These are phyloP conservation scores for Neopestalotiopsis clavispora DNA, from an alignment of 2,329 filamentous ascomycete species.

Conservation along the genomic window DNA sequence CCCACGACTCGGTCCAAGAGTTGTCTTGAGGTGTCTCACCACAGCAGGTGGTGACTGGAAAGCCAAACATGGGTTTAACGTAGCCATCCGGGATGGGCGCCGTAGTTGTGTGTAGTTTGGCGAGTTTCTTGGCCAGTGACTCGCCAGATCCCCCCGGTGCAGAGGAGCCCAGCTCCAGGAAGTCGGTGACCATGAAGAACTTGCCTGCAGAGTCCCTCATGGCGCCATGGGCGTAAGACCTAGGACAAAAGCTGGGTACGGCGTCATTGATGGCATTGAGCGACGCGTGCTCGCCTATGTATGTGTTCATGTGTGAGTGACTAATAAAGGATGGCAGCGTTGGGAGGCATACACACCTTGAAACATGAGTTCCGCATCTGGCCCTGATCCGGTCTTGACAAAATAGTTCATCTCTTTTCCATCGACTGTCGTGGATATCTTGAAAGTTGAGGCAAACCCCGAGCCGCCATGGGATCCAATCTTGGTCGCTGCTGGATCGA, in stretches of 20 bases:
- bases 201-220: slow-evolving; percentile 55
- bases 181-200: slow-evolving; percentile 76
- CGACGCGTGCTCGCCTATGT: slow-evolving; percentile 77
- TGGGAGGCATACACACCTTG: slow-evolving; percentile 49
- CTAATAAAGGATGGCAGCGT: neutral
- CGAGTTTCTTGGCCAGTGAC: slow-evolving; percentile 77
- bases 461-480: slow-evolving; percentile 68
- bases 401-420: slow-evolving; percentile 65
- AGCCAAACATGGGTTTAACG: slow-evolving; percentile 74
- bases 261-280: slow-evolving; percentile 78
- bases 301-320: slow-evolving; percentile 31
- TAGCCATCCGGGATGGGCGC: slow-evolving; percentile 68
- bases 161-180: slow-evolving; percentile 67
- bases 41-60: slow-evolving; percentile 84
- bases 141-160: slow-evolving; percentile 49
- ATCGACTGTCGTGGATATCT: slow-evolving; percentile 51
- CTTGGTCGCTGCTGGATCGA: slow-evolving; percentile 59
- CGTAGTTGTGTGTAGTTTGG: slow-evolving; percentile 76
- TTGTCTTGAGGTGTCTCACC: slow-evolving; percentile 86
- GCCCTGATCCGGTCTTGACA: slow-evolving; percentile 71
- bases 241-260: slow-evolving; percentile 78
- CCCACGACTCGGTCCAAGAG: slow-evolving; percentile 73
- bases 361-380: slow-evolving; percentile 71
- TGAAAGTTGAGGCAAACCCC: slow-evolving; percentile 71
- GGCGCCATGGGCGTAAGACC: slow-evolving; percentile 73